Evolutionary conservation across 345 rosid species (phyloP), one percentile per base, ranked within the genome.

Genomic region (Orychophragmus violaceus): DNA sequence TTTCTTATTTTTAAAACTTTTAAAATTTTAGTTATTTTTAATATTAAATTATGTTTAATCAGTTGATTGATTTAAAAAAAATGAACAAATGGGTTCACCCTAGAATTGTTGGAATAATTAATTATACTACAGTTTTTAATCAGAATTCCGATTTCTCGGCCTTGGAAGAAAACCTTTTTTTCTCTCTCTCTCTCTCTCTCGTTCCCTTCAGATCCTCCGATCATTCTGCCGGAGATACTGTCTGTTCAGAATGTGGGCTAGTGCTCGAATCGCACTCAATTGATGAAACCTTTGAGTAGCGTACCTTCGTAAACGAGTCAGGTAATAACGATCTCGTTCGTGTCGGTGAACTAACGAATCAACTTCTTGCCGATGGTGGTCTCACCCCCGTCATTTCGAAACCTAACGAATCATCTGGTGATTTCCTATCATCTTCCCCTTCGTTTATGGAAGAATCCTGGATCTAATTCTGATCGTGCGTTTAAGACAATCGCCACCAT

Each of bases 231-330:
- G 98, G 98, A 17, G 98, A 92, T 78, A 87, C 91, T 8, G 95
- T 92, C n/a, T 92, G 98, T 62, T 92, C 98, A 1, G 97, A 92
- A 83, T 92, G 98, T 77, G 98, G 97, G 1, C 82, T 92, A 51
- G 97, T 92, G 37, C 75, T 92, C 32, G 98, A 92, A 75, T 2
- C 98, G 0, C 98, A 93, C 76, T 90, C 98, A 24, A 90, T 93
- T 78, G 98, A n/a, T n/a, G n/a, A n/a, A n/a, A n/a, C n/a, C n/a
- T n/a, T 96, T 3, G 98, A 93, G 83, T 93, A 97, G 98, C 81
- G 98, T 60, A 90, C 81, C 42, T 93, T 93, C 65, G 98, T 97
- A 12, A 93, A 90, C 64, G 98, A 93, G 81, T 87, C 96, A 1
- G 91, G 88, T 0, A 97, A 93, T 70, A 90, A 86, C 57, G 98